Evolutionary conservation across 1,284 basidiomycete genomes (phyloP).

Genomic region (Rhodofomes roseus): DNA sequence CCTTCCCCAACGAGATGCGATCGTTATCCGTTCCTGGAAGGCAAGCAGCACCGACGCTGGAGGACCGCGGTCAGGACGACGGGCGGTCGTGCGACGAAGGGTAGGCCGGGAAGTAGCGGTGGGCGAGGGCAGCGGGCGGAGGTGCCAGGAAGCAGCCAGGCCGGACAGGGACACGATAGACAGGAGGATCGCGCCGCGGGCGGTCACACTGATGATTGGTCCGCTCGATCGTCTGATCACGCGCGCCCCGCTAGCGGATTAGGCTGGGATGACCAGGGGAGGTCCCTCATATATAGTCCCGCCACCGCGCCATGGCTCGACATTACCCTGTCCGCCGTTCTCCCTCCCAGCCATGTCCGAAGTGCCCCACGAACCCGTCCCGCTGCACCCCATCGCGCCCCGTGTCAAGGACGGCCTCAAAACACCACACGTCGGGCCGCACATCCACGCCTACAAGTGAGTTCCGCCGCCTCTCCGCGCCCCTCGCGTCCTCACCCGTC

Average conservation of each 20-base stretch:
- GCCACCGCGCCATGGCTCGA: neutral
- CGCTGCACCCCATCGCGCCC: conserved; percentile 63
- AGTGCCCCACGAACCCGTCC: conserved; percentile 11
- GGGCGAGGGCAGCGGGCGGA: neutral
- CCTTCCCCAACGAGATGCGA: neutral
- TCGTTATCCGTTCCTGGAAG: neutral
- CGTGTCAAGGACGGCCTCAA: conserved; percentile 58
- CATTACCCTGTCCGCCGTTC: conserved; percentile 1
- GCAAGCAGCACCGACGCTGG: neutral
- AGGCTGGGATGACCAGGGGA: conserved; percentile 3
- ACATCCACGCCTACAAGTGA: conserved; percentile 65
- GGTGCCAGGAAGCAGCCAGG: neutral
- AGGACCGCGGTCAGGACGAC: neutral
- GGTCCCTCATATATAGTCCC: conserved; percentile 9
- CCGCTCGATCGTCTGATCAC: conserved; percentile 10
- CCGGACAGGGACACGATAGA: neutral
- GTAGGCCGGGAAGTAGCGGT: neutral
- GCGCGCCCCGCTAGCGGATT: conserved; percentile 5
- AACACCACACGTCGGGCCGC: conserved; percentile 73
- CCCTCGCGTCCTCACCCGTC: conserved; percentile 6
- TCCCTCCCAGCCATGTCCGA: conserved; percentile 12
- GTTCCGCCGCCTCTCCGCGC: conserved; percentile 12
- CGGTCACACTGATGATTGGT: conserved; percentile 4
- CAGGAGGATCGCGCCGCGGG: neutral
- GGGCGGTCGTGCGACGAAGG: neutral